phyloP scores from a whole-genome alignment of 176 grass and related monocot species.

The Musa troglodytarum region DNA sequence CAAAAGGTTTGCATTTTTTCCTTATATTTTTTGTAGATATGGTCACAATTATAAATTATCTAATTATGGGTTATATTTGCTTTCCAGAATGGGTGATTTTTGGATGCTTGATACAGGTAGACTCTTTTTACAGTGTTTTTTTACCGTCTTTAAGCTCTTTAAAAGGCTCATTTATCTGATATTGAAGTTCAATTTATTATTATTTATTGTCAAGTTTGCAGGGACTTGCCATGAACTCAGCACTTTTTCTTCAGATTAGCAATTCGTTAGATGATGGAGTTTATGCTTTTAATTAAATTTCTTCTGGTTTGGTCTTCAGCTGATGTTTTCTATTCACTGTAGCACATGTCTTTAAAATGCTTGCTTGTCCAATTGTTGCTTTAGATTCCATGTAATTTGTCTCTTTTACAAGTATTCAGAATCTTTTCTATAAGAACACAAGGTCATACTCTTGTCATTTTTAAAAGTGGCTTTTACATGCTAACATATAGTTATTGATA shows the following conservation, averaged over 20 bases:
- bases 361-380: neutral
- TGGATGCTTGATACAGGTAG: slow-evolving; percentile 97
- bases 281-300: neutral
- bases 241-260: neutral
- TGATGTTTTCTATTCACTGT: neutral
- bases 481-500: too few species aligned
- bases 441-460: neutral
- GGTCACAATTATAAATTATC: neutral
- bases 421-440: neutral
- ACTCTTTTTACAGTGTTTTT: neutral
- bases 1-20: slow-evolving; percentile 47
- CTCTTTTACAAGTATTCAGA: neutral
- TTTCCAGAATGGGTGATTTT: slow-evolving; percentile 71
- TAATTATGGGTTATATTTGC: slow-evolving; percentile 15
- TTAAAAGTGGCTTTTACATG: neutral
- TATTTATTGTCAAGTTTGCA: neutral
- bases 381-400: neutral
- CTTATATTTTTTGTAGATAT: slow-evolving; percentile 19
- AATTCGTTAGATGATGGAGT: neutral
- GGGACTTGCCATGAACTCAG: neutral
- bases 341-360: too few species aligned
- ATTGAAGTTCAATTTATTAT: neutral
- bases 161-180: neutral
- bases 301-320: neutral
- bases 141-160: neutral